Percentiles rank a stretch among this genome's conserved stretches.
Conservation (phyloP, 2,329 filamentous ascomycete genomes). For the Trichoderma aggressivum region DNA sequence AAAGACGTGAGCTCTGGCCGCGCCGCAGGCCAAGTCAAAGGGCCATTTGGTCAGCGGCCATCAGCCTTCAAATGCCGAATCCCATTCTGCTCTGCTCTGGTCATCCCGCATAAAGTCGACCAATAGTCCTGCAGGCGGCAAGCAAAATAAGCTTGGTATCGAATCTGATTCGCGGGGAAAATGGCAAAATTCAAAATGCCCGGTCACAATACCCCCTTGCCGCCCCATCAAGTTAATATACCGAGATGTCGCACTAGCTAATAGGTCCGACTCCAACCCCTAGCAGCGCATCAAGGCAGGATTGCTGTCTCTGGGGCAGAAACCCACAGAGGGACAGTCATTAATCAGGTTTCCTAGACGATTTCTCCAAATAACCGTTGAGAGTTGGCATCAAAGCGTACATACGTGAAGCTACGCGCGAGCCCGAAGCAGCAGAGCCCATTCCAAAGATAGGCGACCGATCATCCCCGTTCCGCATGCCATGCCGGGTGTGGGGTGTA, state of each 20-base stretch:
- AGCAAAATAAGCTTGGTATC: slow-evolving; percentile 1
- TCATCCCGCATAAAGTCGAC: not conserved
- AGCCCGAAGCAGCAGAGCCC: not conserved
- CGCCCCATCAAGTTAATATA: slow-evolving; percentile 12
- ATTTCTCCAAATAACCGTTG: not conserved
- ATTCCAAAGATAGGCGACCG: slow-evolving; percentile 3
- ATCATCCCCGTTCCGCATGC: slow-evolving; percentile 8
- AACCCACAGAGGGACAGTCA: not conserved
- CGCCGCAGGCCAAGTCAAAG: not conserved
- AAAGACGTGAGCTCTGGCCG: not conserved
- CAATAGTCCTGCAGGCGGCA: not conserved
- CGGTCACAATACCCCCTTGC: not conserved
- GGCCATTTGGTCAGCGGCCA: not conserved
- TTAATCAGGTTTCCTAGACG: not conserved
- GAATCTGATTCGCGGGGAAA: slow-evolving; percentile 11
- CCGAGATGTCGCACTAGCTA: slow-evolving; percentile 15
- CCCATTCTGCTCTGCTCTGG: not conserved
- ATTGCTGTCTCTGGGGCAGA: not conserved
- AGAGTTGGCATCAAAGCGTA: not conserved
- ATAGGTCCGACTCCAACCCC: slow-evolving; percentile 16
- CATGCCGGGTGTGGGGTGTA: not conserved
- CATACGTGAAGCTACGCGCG: not conserved
- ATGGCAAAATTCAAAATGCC: not conserved
- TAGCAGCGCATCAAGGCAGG: not conserved
- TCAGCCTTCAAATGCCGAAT: not conserved